phyloP scores from a whole-genome alignment of 2,329 filamentous ascomycete genomes.

The Botryotinia calthae region DNA sequence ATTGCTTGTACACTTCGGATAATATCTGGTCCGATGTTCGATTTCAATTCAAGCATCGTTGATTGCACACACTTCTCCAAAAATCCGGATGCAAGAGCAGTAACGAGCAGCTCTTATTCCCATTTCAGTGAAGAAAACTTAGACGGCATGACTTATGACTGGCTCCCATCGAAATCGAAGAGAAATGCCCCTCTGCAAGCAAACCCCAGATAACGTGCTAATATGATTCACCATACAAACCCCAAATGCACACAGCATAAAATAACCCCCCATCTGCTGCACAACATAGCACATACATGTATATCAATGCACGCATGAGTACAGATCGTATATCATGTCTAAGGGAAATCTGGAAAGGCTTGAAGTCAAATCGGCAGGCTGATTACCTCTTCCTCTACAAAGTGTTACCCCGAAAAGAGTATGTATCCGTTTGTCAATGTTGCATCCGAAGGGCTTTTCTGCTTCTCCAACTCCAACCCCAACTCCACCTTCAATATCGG shows the following conservation, averaged over 20 bases:
- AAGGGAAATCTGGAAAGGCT: slow-evolving; percentile 6
- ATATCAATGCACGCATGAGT: slow-evolving; percentile 10
- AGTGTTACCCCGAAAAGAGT: slow-evolving; percentile 10
- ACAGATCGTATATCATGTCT: slow-evolving; percentile 11
- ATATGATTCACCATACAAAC: not conserved
- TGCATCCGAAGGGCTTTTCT: slow-evolving; percentile 17
- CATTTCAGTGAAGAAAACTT: not conserved
- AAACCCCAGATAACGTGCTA: slow-evolving; percentile 12
- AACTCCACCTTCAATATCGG: not conserved
- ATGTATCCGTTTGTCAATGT: slow-evolving; percentile 22
- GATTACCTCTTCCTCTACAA: not conserved
- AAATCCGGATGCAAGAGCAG: too few species aligned
- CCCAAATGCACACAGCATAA: slow-evolving; percentile 2
- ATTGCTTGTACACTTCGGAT: not conserved
- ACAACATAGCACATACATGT: slow-evolving; percentile 8
- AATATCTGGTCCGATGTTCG: not conserved
- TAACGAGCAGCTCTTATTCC: not conserved
- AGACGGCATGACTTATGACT: not conserved
- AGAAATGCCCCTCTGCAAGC: not conserved
- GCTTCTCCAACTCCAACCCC: not conserved
- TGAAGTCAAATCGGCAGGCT: not conserved
- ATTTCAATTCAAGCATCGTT: not conserved
- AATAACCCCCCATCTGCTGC: slow-evolving; percentile 7
- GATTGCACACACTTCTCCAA: not conserved
- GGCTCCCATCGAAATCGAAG: not conserved